Evolutionary conservation across 164 flowering plant genomes (phyloP).

Genomic region (grape (Vitis vinifera)): ASM3070453v1 NC_081817.1:3442001-3442500

Average conservation of each 20-base stretch:
- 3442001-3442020: too few relatives aligned
- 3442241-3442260: not conserved
- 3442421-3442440: conserved; percentile 51
- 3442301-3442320: not conserved
- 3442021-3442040: too few relatives aligned
- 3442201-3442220: too few relatives aligned
- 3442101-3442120: too few relatives aligned
- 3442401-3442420: conserved; percentile 21
- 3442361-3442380: not conserved
- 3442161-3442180: too few relatives aligned
- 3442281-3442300: not conserved
- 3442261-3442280: not conserved
- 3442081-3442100: too few relatives aligned
- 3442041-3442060: too few relatives aligned
- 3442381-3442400: conserved; percentile 11
- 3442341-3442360: not conserved
- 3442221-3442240: too few relatives aligned
- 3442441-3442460: conserved; percentile 43
- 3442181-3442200: too few relatives aligned
- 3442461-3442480: conserved; percentile 16
- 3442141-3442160: too few relatives aligned
- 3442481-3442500: not conserved
- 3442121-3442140: too few relatives aligned
- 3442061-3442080: too few relatives aligned
- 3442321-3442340: not conserved